phyloP scores from a whole-genome alignment of 768 basidiomycete species.

The Thelephora ganbajun region DNA sequence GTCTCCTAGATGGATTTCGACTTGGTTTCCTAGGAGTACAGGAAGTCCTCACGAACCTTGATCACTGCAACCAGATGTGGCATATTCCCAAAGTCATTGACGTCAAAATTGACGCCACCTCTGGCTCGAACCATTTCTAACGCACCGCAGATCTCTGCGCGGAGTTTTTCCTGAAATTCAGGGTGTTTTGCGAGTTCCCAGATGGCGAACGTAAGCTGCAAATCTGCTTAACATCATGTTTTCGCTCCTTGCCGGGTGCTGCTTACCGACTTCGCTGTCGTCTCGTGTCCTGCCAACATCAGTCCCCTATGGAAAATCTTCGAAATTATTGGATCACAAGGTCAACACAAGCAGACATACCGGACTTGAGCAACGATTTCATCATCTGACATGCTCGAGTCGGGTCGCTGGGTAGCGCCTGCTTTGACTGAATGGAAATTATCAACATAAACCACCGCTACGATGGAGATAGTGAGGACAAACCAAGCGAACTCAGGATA shows the following conservation, averaged over 20 bases:
- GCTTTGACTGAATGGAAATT: conserved; percentile 29
- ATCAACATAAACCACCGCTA: no score
- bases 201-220: no score
- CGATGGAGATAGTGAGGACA: no score
- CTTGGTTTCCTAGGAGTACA: not conserved
- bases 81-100: conserved; percentile 25
- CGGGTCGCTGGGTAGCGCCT: conserved; percentile 33
- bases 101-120: conserved; percentile 17
- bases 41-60: conserved; percentile 20
- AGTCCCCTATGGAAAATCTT: no score
- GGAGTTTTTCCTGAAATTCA: conserved; percentile 22
- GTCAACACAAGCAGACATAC: no score
- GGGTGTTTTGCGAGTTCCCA: conserved; percentile 25
- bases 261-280: conserved; percentile 21
- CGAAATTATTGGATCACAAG: no score
- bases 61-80: conserved; percentile 29
- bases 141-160: conserved; percentile 20
- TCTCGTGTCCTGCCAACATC: conserved; percentile 29
- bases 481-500: conserved; percentile 43
- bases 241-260: conserved; percentile 27
- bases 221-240: no score
- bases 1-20: no score
- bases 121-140: not conserved
- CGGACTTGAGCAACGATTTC: conserved; percentile 18
- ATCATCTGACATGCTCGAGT: conserved; percentile 20